Evolutionary conservation across 1,284 basidiomycete genomes (phyloP).

Genomic region (Marasmius tenuissimus): DNA sequence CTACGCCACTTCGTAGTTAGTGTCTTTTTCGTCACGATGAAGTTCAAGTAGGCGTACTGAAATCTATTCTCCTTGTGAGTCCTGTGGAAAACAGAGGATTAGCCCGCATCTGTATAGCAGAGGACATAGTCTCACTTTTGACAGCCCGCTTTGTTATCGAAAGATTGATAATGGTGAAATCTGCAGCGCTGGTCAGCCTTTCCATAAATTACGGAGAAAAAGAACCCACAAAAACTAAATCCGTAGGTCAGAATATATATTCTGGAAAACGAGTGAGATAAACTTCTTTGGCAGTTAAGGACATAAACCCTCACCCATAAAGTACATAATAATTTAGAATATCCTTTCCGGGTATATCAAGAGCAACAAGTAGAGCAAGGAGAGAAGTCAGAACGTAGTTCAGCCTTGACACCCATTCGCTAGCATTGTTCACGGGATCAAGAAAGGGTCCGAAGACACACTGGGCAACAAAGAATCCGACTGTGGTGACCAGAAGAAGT

Average conservation of each 20-base stretch:
- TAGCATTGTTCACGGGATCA: constrained; percentile 75
- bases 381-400: constrained; percentile 69
- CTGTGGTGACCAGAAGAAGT: constrained; percentile 59
- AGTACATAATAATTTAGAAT: constrained; percentile 60
- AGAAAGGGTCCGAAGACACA: constrained; percentile 65
- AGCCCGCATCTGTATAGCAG: constrained; percentile 9
- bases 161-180: constrained; percentile 64
- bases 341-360: constrained; percentile 54
- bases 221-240: constrained; percentile 55
- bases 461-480: constrained; percentile 63
- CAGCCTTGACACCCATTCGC: constrained; percentile 71
- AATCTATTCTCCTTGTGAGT: constrained; percentile 67
- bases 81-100: constrained; percentile 36
- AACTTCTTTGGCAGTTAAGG: not conserved
- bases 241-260: constrained; percentile 70
- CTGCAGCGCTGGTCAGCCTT: constrained; percentile 31
- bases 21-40: not conserved
- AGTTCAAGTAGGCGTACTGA: constrained; percentile 47
- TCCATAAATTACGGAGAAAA: not conserved
- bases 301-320: constrained; percentile 49
- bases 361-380: constrained; percentile 58
- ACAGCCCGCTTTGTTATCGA: constrained; percentile 49
- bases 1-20: constrained; percentile 29
- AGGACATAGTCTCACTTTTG: constrained; percentile 46
- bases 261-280: constrained; percentile 31